Base-by-base conservation (phyloP, 176 grass and related monocot genomes). In the Typha latifolia region DNA sequence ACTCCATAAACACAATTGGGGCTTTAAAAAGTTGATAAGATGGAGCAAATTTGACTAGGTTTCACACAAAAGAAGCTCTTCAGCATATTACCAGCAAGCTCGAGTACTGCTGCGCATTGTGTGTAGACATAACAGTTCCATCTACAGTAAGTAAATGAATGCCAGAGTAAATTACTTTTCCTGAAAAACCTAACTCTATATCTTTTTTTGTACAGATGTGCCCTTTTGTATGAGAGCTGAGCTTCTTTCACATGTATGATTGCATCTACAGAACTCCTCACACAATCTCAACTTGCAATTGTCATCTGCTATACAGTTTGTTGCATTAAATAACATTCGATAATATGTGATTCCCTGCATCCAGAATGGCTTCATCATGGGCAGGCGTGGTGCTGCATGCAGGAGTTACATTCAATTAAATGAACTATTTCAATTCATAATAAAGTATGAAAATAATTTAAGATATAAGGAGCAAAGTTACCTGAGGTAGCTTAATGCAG, bases 401-500 rank as follows among this genome's bases (percentile, higher is more conserved):
- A 21, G 18, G 16, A 22, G 5, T n/a, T 22, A 11, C n/a, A 43
- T 43, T 43, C 37, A 43, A 43, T 10, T 43, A 9, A 43, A 43
- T 6, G 37, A 10, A 43, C 5, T 43, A 43, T 43, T 43, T 43
- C 37, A 43, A 43, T 1, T 10, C 37, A 43, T 8, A 43, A 43
- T 43, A 43, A 9, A 29, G 27, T 3, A 29, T 29, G 27, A 10
- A 10, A 43, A 0, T 43, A 43, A 6, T 43, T 0, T 9, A 43
- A 18, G 19, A 10, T n/a, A 9, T 8, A 65, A 5, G 71, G 48
- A 15, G 19, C 12, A 12, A 21, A 43, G n/a, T 12, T 83, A 99
- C 95, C 84, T 83, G 21, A 90, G 79, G 71, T 99, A 84, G 86
- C 95, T 99, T 70, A 99, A 78, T 51, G 86, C 81, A 64, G 95